These are phyloP conservation scores for Pichia nakasei DNA, from an alignment of 805 yeast genomes.

Conservation along the genomic window DNA sequence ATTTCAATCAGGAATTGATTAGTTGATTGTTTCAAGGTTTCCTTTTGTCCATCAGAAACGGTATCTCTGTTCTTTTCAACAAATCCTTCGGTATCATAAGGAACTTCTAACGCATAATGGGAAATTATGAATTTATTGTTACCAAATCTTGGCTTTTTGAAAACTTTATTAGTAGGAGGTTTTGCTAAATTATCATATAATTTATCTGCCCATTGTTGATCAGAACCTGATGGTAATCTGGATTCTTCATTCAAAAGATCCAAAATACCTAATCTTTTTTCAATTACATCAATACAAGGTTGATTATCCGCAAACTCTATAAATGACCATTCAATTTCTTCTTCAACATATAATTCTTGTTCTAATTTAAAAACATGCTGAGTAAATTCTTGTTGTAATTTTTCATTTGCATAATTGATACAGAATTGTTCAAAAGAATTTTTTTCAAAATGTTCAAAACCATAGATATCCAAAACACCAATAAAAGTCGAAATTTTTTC, in stretches of 20 bases:
- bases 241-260: slow-evolving; percentile 92
- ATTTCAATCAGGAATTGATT: slow-evolving; percentile 61
- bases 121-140: slow-evolving; percentile 81
- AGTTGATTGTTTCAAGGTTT: slow-evolving; percentile 61
- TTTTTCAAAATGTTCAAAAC: slow-evolving; percentile 90
- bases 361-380: slow-evolving; percentile 96
- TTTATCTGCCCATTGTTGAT: slow-evolving; percentile 85
- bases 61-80: slow-evolving; percentile 97
- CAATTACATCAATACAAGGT: slow-evolving; percentile 91
- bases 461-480: slow-evolving; percentile 96
- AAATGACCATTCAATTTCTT: slow-evolving; percentile 93
- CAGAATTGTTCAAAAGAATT: slow-evolving; percentile 97
- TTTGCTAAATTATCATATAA: slow-evolving; percentile 80
- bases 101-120: slow-evolving; percentile 91
- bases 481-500: slow-evolving; percentile 52
- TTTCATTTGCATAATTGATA: slow-evolving; percentile 94
- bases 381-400: slow-evolving; percentile 92
- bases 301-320: slow-evolving; percentile 95
- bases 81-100: slow-evolving; percentile 88
- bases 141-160: slow-evolving; percentile 92
- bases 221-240: slow-evolving; percentile 87
- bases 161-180: slow-evolving; percentile 64
- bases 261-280: slow-evolving; percentile 78
- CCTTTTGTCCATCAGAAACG: slow-evolving; percentile 91
- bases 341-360: slow-evolving; percentile 88